These are phyloP conservation scores for Colletotrichum lentis DNA, from an alignment of 2,329 filamentous ascomycete species.

Conservation along the genomic window DNA sequence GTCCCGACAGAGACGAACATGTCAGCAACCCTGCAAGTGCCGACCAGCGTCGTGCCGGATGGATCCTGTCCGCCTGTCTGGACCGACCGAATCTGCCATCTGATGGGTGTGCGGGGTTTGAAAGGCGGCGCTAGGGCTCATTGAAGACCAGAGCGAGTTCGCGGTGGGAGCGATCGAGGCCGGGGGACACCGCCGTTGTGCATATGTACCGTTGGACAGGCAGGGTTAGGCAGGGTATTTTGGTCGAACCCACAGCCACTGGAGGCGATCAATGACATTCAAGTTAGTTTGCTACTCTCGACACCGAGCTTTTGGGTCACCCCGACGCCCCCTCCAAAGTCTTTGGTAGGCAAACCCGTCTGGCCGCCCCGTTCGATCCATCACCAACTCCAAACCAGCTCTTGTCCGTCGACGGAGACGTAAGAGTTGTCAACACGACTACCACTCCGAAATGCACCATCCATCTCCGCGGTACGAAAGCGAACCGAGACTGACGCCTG, in stretches of 20 bases:
- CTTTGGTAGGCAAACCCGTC: neutral
- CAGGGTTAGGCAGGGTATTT: slow-evolving; percentile 5
- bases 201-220: slow-evolving; percentile 11
- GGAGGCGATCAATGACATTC: neutral
- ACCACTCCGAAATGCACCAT: neutral
- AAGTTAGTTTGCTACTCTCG: too few relatives aligned
- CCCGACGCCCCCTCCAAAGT: too few relatives aligned
- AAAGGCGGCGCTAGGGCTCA: slow-evolving; percentile 8
- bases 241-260: neutral
- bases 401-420: neutral
- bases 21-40: slow-evolving; percentile 15
- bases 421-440: neutral
- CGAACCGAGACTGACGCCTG: slow-evolving; percentile 6
- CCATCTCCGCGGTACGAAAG: slow-evolving; percentile 11
- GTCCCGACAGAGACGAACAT: neutral
- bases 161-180: too few relatives aligned
- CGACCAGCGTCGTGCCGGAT: neutral
- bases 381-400: too few relatives aligned
- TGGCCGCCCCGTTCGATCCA: too few relatives aligned
- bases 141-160: neutral
- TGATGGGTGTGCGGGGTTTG: slow-evolving; percentile 7
- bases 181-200: slow-evolving; percentile 19
- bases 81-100: slow-evolving; percentile 23
- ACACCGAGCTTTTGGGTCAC: too few relatives aligned
- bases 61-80: neutral